These are phyloP conservation scores for Chrysochromulina tobinii DNA, from an alignment of 78 protist species.

Conservation along the genomic window DNA sequence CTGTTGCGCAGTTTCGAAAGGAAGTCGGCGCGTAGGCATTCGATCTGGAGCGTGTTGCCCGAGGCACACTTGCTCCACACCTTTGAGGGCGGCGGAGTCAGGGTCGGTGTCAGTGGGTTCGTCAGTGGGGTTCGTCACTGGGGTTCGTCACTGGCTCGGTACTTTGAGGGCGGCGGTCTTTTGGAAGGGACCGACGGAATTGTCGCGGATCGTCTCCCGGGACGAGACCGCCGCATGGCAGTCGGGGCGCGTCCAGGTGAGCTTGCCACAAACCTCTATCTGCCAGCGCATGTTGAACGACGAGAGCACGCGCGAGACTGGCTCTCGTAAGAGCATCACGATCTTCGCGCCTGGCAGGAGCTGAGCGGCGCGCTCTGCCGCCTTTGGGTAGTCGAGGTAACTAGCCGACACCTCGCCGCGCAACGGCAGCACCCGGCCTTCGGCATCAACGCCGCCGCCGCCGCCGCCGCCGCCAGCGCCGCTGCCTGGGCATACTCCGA, in stretches of 20 bases:
- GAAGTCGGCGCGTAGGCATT: background rate
- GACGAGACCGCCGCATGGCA: background rate
- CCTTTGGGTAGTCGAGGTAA: background rate
- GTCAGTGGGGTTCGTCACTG: too few relatives aligned
- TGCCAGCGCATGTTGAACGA: slow-evolving; percentile 21
- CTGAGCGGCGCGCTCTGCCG: background rate
- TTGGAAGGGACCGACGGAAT: slow-evolving; percentile 16
- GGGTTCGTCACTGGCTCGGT: background rate
- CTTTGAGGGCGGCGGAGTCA: too few relatives aligned
- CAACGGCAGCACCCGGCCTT: background rate
- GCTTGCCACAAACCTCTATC: slow-evolving; percentile 21
- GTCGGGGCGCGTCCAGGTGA: slow-evolving; percentile 18
- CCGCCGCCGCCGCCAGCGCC: too few relatives aligned
- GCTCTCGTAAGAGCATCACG: slow-evolving; percentile 8
- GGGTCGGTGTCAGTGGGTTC: too few relatives aligned
- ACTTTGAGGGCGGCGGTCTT: background rate
- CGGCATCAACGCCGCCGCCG: background rate
- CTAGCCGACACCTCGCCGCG: background rate
- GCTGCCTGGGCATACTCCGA: background rate
- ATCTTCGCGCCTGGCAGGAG: background rate
- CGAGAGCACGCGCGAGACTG: background rate
- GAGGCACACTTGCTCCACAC: too few relatives aligned
- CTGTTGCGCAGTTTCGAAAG: background rate
- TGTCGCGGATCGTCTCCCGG: background rate
- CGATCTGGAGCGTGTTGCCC: background rate